phyloP scores from a whole-genome alignment of 129 eudicot genomes.

The Rutidosis leptorrhynchoides region DNA sequence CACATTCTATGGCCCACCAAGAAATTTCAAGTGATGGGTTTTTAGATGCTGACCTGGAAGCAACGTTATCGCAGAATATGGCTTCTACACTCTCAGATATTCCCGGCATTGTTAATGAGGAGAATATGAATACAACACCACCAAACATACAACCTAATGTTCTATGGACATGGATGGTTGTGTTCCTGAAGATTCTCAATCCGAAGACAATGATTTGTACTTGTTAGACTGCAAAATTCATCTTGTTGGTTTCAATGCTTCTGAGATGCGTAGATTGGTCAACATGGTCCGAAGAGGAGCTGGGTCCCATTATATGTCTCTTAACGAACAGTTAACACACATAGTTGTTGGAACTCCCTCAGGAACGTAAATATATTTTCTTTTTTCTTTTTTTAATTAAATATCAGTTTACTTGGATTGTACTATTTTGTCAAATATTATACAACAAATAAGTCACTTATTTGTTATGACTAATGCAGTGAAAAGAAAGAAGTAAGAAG shows the following conservation, averaged over 20 bases:
- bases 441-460: conserved; percentile 12
- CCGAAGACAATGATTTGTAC: conserved; percentile 73
- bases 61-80: too few species aligned
- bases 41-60: too few species aligned
- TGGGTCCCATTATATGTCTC: conserved; percentile 81
- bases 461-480: conserved; percentile 43
- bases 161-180: conserved; percentile 42
- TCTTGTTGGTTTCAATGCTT: conserved; percentile 75
- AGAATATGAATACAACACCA: conserved; percentile 29
- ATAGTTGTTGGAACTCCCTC: too few species aligned
- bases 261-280: conserved; percentile 70
- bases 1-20: conserved; percentile 42
- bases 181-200: conserved; percentile 85
- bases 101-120: conserved; percentile 39
- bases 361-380: conserved; percentile 52
- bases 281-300: conserved; percentile 85
- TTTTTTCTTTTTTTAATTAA: too few species aligned
- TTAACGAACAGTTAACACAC: conserved; percentile 79
- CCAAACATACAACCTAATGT: conserved; percentile 31
- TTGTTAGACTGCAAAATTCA: conserved; percentile 74
- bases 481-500: conserved; percentile 80
- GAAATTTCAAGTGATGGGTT: too few species aligned
- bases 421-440: neutral
- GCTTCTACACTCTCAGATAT: too few species aligned
- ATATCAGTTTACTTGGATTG: neutral